phyloP scores from a whole-genome alignment of 2,329 filamentous ascomycete species.

The Fusarium sp. region DNA sequence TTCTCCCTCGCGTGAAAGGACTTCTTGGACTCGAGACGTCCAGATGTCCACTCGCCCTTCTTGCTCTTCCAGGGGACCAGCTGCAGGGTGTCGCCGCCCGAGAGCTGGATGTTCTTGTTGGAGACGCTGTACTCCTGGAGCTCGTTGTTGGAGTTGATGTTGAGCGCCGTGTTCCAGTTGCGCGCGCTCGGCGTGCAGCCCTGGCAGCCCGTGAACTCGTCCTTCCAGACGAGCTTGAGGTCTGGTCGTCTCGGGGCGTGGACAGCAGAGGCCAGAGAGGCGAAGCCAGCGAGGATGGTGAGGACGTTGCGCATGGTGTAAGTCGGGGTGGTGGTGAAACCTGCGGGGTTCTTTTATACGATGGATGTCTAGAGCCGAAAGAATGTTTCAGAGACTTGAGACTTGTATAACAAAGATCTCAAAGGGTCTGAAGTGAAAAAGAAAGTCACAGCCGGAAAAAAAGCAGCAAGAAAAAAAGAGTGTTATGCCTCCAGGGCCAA shows the following conservation, averaged over 20 bases:
- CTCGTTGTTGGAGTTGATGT: constrained; percentile 62
- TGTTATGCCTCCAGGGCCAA: constrained; percentile 40
- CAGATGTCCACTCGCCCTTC: constrained; percentile 60
- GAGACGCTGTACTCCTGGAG: constrained; percentile 59
- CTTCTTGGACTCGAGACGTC: constrained; percentile 60
- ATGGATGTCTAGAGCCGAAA: background rate
- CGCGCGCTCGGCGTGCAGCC: constrained; percentile 52
- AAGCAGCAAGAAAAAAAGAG: constrained; percentile 23
- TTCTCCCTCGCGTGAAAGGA: constrained; percentile 57
- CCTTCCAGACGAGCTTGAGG: constrained; percentile 58
- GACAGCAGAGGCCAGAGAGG: constrained; percentile 50
- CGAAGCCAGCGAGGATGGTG: constrained; percentile 34
- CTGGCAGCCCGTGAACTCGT: constrained; percentile 56
- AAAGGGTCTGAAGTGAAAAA: constrained; percentile 1
- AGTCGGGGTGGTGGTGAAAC: constrained; percentile 22
- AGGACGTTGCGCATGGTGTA: constrained; percentile 45
- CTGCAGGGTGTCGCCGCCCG: constrained; percentile 62
- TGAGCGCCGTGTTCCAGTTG: constrained; percentile 59
- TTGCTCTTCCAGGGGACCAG: constrained; percentile 58
- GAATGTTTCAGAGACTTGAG: constrained; percentile 13
- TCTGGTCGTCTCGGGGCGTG: constrained; percentile 54
- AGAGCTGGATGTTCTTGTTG: constrained; percentile 60
- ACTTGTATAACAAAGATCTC: background rate
- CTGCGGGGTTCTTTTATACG: background rate
- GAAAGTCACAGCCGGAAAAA: constrained; percentile 20